Evolutionary conservation across 2,329 filamentous ascomycete species (phyloP).

Genomic region (Diaporthe eres): DNA sequence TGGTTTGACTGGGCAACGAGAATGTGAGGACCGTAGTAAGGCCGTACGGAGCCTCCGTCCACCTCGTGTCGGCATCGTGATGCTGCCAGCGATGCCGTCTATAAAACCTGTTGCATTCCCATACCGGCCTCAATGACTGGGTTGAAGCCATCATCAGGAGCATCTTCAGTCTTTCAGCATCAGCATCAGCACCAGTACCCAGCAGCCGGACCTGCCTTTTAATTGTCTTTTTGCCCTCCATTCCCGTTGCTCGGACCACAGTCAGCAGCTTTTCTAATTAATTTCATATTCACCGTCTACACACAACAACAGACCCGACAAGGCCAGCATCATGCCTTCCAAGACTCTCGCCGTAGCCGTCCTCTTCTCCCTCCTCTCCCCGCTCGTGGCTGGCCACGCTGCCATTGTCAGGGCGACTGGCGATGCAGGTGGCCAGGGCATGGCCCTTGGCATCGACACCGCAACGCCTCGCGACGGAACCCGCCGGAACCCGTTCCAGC

Average conservation of each 20-base stretch:
- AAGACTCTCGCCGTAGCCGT: conserved; percentile 27
- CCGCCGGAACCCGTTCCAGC: conserved; percentile 72
- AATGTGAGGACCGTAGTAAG: background rate
- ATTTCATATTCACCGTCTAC: background rate
- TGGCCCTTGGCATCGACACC: conserved; percentile 65
- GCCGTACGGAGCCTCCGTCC: background rate
- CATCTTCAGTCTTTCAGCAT: conserved; percentile 30
- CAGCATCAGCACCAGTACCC: conserved; percentile 26
- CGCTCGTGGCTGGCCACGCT: conserved; percentile 72
- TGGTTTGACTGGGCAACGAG: conserved; percentile 26
- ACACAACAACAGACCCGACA: background rate
- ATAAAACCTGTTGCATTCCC: conserved; percentile 1
- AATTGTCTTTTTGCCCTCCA: background rate
- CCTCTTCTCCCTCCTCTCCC: conserved; percentile 56
- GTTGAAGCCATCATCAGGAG: conserved; percentile 23
- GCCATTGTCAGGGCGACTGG: conserved; percentile 72
- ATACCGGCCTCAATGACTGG: background rate
- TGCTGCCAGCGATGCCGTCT: background rate
- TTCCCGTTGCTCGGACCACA: background rate
- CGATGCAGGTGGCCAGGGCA: conserved; percentile 69
- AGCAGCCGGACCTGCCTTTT: conserved; percentile 28
- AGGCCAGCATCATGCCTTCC: conserved; percentile 8
- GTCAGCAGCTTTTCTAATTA: background rate
- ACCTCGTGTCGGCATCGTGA: conserved; percentile 2
- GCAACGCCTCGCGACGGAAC: conserved; percentile 74